These are phyloP conservation scores for Leccinum insolens DNA, from an alignment of 1,284 basidiomycete genomes.

Conservation along the genomic window DNA sequence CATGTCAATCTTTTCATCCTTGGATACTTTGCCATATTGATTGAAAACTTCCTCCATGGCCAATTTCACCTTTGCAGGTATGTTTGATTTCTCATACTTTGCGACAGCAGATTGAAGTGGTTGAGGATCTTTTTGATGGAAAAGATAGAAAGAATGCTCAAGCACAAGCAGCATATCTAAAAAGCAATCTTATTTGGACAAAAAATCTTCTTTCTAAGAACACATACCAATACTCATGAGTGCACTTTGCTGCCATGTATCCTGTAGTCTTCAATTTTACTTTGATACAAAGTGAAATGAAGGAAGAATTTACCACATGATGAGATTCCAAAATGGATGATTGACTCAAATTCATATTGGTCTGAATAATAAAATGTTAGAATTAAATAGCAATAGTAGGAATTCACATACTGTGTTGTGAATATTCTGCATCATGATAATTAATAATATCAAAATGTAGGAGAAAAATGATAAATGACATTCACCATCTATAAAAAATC, in stretches of 20 bases:
- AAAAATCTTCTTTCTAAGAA: background rate
- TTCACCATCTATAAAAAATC: no score
- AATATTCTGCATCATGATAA: no score
- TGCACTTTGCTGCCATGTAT: background rate
- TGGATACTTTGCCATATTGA: background rate
- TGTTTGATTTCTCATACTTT: background rate
- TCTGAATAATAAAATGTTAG: no score
- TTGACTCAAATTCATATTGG: no score
- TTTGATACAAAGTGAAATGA: no score
- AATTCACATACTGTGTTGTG: no score
- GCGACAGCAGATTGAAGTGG: background rate
- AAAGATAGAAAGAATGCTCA: background rate
- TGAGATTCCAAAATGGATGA: no score
- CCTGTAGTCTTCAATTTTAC: background rate
- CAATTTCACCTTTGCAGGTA: background rate
- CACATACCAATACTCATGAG: background rate
- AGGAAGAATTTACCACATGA: no score
- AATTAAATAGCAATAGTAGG: no score
- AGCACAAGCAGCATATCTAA: background rate
- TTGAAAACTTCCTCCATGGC: background rate
- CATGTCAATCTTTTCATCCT: no score
- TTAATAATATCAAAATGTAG: no score
- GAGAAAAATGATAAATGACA: no score
- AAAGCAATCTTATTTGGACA: background rate
- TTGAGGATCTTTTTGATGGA: background rate